A percentile compares a stretch with the other conserved stretches of the same genome.
Conservation (phyloP, 352 stramenopile genomes). For the Phytophthora nicotianae region DNA sequence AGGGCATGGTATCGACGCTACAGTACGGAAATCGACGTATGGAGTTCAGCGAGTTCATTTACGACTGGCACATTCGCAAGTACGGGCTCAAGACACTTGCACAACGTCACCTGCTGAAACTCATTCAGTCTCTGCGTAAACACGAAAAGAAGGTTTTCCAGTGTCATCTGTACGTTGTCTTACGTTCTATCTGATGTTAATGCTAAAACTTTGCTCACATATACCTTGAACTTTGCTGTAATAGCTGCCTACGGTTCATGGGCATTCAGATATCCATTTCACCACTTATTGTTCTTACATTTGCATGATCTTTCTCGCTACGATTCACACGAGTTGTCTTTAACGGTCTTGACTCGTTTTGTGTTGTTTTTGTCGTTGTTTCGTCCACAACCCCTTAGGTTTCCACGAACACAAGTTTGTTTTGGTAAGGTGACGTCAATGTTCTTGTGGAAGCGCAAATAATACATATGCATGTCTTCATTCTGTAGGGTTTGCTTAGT, state of each 20-base stretch:
- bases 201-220: not conserved
- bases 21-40: slow-evolving; percentile 78
- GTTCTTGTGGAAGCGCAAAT: not conserved
- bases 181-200: not conserved
- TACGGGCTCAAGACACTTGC: slow-evolving; percentile 75
- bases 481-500: slow-evolving; percentile 49
- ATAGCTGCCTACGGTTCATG: slow-evolving; percentile 68
- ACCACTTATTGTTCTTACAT: slow-evolving; percentile 4
- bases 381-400: slow-evolving; percentile 43
- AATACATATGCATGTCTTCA: not conserved
- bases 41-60: slow-evolving; percentile 85
- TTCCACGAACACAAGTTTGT: slow-evolving; percentile 83
- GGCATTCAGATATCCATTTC: slow-evolving; percentile 61
- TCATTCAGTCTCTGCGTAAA: slow-evolving; percentile 81
- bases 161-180: slow-evolving; percentile 57
- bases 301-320: slow-evolving; percentile 1
- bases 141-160: slow-evolving; percentile 70
- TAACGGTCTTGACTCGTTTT: slow-evolving; percentile 25
- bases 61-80: slow-evolving; percentile 87
- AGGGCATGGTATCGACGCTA: slow-evolving; percentile 61
- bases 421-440: slow-evolving; percentile 35
- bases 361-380: slow-evolving; percentile 10
- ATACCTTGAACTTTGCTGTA: not conserved
- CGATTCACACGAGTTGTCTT: slow-evolving; percentile 15
- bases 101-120: slow-evolving; percentile 75